A percentile compares a stretch with the other conserved stretches of the same genome.
phyloP scores from a whole-genome alignment of 2,329 filamentous ascomycete species.

The Paecilomyces sp. region DNA sequence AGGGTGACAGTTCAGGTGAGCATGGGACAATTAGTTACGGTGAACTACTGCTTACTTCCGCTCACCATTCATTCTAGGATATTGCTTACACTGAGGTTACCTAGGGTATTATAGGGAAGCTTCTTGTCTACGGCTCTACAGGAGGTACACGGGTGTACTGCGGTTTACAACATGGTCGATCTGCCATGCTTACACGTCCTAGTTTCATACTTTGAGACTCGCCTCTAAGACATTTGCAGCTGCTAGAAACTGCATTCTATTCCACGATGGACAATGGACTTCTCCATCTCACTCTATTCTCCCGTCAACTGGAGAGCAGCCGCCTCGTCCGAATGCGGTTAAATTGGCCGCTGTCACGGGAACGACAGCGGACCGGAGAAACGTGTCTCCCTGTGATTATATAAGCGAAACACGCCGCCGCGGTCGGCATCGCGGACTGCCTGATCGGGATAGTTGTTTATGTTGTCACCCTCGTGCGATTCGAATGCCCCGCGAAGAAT shows the following conservation, averaged over 20 bases:
- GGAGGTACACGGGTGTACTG: too few relatives aligned
- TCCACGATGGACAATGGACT: background rate
- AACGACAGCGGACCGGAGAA: slow-evolving; percentile 4
- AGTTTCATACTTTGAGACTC: too few relatives aligned
- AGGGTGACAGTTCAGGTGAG: background rate
- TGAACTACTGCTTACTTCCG: background rate
- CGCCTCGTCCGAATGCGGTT: background rate
- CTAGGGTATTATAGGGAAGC: background rate
- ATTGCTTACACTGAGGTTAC: background rate
- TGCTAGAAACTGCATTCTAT: background rate
- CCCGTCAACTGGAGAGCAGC: too few relatives aligned
- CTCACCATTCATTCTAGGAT: background rate
- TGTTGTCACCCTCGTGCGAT: slow-evolving; percentile 2
- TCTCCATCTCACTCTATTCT: background rate
- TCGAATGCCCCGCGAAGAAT: slow-evolving; percentile 11
- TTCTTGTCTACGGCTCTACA: background rate
- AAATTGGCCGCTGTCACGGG: background rate
- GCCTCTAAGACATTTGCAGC: too few relatives aligned
- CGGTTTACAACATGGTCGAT: too few relatives aligned
- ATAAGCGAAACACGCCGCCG: slow-evolving; percentile 8
- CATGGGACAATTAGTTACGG: background rate
- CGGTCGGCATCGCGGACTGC: slow-evolving; percentile 13
- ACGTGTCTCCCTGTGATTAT: slow-evolving; percentile 3
- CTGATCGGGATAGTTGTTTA: slow-evolving; percentile 33
- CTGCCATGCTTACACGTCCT: too few relatives aligned